Conservation (phyloP, 805 yeast genomes). For the Monosporozyma unispora region DNA sequence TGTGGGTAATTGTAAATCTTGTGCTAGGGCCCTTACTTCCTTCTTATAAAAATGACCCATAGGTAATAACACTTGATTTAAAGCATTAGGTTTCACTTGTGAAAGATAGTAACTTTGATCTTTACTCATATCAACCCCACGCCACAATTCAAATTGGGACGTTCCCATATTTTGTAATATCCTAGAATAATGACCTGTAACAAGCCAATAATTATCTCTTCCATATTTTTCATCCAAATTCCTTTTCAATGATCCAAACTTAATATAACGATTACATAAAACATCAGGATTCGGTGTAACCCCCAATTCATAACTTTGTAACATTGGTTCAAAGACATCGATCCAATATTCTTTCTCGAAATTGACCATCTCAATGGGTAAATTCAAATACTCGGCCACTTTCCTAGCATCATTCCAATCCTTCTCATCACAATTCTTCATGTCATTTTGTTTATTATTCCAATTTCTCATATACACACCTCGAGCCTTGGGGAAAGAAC, state of each 20-base stretch:
- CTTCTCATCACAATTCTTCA: conserved; percentile 54
- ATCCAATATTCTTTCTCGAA: conserved; percentile 91
- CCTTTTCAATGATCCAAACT: conserved; percentile 71
- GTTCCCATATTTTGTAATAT: conserved; percentile 33
- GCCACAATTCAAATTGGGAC: conserved; percentile 41
- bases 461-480: conserved; percentile 95
- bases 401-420: conserved; percentile 81
- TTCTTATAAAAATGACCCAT: conserved; percentile 73
- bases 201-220: conserved; percentile 63
- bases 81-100: conserved; percentile 41
- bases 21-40: conserved; percentile 61
- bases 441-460: conserved; percentile 39
- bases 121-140: conserved; percentile 52
- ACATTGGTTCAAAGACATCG: conserved; percentile 88
- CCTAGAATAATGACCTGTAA: conserved; percentile 77
- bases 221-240: conserved; percentile 38
- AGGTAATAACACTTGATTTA: conserved; percentile 59
- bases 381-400: conserved; percentile 50
- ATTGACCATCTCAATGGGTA: conserved; percentile 67
- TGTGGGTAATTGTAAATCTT: conserved; percentile 42
- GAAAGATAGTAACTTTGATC: conserved; percentile 91
- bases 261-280: conserved; percentile 74
- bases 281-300: conserved; percentile 93
- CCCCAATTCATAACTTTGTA: conserved; percentile 60
- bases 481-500: conserved; percentile 50